Percentiles rank a stretch among this genome's conserved stretches.
Conservation (phyloP, 2,329 filamentous ascomycete genomes). For the Fusarium sp. region DNA sequence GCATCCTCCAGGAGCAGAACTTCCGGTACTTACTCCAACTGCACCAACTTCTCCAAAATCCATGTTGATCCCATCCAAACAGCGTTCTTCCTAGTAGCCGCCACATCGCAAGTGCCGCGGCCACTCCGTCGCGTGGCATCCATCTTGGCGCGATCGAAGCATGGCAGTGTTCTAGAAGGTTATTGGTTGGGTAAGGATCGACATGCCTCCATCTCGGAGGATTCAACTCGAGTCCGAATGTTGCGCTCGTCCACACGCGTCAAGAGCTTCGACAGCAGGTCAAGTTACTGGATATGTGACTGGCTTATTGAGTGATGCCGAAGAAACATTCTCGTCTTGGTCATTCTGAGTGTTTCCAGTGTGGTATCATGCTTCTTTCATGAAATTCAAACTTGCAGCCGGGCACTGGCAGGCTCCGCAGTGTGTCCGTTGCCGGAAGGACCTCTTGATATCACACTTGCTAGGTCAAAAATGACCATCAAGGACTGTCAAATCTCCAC, state of each 20-base stretch:
- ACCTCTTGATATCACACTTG: background rate
- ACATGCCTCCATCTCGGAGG: background rate
- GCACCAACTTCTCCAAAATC: background rate
- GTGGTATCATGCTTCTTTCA: background rate
- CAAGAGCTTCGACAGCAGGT: no score
- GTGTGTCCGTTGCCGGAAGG: background rate
- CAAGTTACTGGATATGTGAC: background rate
- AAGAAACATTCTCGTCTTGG: background rate
- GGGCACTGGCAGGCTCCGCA: background rate
- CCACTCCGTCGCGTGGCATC: background rate
- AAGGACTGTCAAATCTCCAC: background rate
- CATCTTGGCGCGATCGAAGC: background rate
- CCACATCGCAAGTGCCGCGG: background rate
- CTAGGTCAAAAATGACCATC: background rate
- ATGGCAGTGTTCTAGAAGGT: background rate
- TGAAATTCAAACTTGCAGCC: background rate
- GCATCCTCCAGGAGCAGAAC: background rate
- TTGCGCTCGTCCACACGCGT: background rate
- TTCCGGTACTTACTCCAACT: background rate
- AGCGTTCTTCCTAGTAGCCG: background rate
- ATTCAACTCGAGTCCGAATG: background rate
- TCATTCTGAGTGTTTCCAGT: no score
- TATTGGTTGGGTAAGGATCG: background rate
- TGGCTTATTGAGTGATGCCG: background rate
- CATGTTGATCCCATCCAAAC: background rate